phyloP scores from a whole-genome alignment of 306 rosid species.

The Cicer chorassanicum region DNA sequence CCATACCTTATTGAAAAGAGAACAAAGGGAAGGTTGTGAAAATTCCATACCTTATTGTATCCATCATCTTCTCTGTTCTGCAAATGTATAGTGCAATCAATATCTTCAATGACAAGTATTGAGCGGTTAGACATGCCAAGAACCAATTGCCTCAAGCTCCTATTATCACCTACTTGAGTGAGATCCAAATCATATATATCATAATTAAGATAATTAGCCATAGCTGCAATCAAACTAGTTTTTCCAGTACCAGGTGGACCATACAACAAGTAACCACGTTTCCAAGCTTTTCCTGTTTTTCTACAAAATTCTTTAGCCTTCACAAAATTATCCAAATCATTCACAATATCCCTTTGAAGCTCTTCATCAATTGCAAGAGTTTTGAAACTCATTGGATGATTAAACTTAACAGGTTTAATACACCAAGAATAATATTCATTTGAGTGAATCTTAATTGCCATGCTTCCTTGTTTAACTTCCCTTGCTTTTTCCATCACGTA shows the following conservation, averaged over 20 bases:
- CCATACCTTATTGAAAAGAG: too few species aligned
- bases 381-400: slow-evolving; percentile 55
- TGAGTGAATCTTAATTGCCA: slow-evolving; percentile 48
- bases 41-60: slow-evolving; percentile 3
- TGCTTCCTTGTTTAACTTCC: slow-evolving; percentile 43
- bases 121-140: slow-evolving; percentile 54
- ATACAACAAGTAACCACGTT: slow-evolving; percentile 59
- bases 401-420: slow-evolving; percentile 29
- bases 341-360: slow-evolving; percentile 46
- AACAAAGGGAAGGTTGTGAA: too few species aligned
- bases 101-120: slow-evolving; percentile 60
- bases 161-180: slow-evolving; percentile 19
- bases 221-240: slow-evolving; percentile 61
- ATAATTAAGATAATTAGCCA: slow-evolving; percentile 61
- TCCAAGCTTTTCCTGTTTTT: slow-evolving; percentile 64
- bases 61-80: slow-evolving; percentile 43
- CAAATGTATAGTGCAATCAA: slow-evolving; percentile 56
- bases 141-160: slow-evolving; percentile 35
- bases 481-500: slow-evolving; percentile 50
- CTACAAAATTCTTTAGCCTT: slow-evolving; percentile 50
- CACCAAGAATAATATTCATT: background rate
- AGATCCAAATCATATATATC: slow-evolving; percentile 67
- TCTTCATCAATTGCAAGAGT: slow-evolving; percentile 54
- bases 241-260: slow-evolving; percentile 73
- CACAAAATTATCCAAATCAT: slow-evolving; percentile 56